A percentile compares a stretch with the other conserved stretches of the same genome.
These are phyloP conservation scores for Borealophlyctis nickersoniae DNA, from an alignment of 192 early-diverging fungal species.

Conservation along the genomic window DNA sequence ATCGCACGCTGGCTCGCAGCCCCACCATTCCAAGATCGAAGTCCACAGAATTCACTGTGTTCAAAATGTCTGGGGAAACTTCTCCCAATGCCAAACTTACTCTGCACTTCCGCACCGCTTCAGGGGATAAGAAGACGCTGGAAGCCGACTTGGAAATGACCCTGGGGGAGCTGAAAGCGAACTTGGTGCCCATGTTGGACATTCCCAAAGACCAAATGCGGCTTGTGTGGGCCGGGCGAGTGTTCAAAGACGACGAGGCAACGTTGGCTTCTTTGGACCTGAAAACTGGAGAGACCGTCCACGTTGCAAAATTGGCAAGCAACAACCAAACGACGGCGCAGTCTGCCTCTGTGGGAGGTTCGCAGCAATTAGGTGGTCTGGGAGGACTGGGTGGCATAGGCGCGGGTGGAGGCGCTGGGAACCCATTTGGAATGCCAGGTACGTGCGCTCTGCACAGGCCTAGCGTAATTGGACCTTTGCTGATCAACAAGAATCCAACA, in stretches of 20 bases:
- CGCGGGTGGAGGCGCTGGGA: slow-evolving; percentile 4
- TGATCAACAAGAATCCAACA: too few relatives aligned
- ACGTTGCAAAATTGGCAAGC: slow-evolving; percentile 62
- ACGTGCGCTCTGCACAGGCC: neutral
- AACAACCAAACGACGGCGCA: slow-evolving; percentile 14
- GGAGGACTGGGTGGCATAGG: neutral
- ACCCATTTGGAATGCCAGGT: slow-evolving; percentile 21
- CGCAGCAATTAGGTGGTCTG: too few relatives aligned
- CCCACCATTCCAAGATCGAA: too few relatives aligned
- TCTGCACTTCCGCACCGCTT: neutral
- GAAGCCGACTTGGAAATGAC: slow-evolving; percentile 19
- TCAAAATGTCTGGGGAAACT: too few relatives aligned
- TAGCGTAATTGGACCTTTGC: too few relatives aligned
- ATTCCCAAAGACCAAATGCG: slow-evolving; percentile 67
- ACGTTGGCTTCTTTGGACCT: slow-evolving; percentile 65
- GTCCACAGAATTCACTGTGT: too few relatives aligned
- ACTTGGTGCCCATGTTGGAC: slow-evolving; percentile 52
- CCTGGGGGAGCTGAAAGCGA: slow-evolving; percentile 61
- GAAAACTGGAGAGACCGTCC: slow-evolving; percentile 69
- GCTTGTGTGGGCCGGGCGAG: slow-evolving; percentile 80
- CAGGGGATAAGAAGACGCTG: neutral
- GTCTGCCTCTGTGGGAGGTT: too few relatives aligned
- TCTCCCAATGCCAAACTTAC: too few relatives aligned
- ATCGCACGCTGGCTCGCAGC: too few relatives aligned
- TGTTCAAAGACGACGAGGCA: slow-evolving; percentile 78